Percentiles rank a stretch among this genome's conserved stretches.
These are phyloP conservation scores for Colletotrichum simmondsii DNA, from an alignment of 2,329 filamentous ascomycete genomes.

Conservation along the genomic window DNA sequence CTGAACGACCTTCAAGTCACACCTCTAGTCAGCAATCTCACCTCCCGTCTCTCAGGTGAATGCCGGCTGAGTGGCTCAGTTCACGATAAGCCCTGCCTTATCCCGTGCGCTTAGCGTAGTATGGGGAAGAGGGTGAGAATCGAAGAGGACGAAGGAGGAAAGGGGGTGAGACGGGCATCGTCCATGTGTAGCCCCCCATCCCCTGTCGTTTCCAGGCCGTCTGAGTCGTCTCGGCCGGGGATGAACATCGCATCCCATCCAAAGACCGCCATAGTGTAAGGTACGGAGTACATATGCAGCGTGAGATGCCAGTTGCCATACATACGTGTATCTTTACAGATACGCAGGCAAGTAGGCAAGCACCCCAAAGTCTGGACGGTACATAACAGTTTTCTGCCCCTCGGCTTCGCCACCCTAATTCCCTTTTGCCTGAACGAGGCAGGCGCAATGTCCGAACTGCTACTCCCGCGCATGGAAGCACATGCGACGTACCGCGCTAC, in stretches of 20 bases:
- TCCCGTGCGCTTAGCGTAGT: conserved; percentile 28
- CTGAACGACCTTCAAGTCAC: not conserved
- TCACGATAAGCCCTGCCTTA: conserved; percentile 18
- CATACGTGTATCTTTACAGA: not conserved
- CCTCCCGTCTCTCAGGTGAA: not conserved
- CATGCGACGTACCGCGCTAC: conserved; percentile 11
- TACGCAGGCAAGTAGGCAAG: not conserved
- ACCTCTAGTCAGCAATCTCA: not conserved
- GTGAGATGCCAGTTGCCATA: not conserved
- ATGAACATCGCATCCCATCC: not conserved
- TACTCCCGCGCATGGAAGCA: not conserved
- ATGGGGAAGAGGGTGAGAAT: conserved; percentile 1
- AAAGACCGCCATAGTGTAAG: not conserved
- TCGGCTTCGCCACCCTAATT: conserved; percentile 29
- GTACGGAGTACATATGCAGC: not conserved
- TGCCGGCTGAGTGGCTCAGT: conserved; percentile 5
- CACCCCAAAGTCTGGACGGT: not conserved
- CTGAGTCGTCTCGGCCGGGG: conserved; percentile 23
- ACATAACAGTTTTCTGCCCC: conserved; percentile 11
- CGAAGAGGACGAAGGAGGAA: not conserved
- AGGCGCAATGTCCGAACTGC: conserved; percentile 1
- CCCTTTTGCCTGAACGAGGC: not conserved
- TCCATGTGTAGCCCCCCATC: conserved; percentile 20
- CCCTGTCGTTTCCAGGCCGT: conserved; percentile 17
- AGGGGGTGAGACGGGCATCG: conserved; percentile 28